Conservation (phyloP, 2,329 filamentous ascomycete genomes). For the Hypoxylon sp. region DNA sequence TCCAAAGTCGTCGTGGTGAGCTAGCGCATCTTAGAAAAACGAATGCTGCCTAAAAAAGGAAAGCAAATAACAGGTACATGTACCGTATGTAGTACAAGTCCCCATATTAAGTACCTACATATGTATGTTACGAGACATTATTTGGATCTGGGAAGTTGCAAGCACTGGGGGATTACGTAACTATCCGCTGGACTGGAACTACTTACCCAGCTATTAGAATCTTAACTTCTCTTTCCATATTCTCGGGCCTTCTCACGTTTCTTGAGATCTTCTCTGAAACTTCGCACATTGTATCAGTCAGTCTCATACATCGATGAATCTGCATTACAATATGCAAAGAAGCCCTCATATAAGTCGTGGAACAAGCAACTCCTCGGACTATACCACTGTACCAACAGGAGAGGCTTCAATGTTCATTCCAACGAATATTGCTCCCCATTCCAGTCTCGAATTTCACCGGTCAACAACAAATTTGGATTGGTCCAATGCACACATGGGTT, state of each 20-base stretch:
- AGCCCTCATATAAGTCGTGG: conserved; percentile 13
- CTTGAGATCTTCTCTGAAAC: conserved; percentile 6
- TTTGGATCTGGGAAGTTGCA: conserved; percentile 12
- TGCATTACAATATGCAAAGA: conserved; percentile 7
- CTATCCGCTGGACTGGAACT: conserved; percentile 8
- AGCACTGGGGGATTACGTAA: conserved; percentile 26
- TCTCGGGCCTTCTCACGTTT: conserved; percentile 15
- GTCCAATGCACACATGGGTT: conserved; percentile 31
- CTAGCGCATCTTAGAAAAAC: neutral
- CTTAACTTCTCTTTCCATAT: conserved; percentile 8
- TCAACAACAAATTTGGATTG: conserved; percentile 33
- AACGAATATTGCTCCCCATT: conserved; percentile 23
- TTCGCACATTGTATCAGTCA: conserved; percentile 20
- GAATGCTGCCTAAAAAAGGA: conserved; percentile 8
- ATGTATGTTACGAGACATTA: neutral
- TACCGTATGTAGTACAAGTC: neutral
- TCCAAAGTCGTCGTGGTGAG: neutral
- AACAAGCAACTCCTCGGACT: conserved; percentile 15
- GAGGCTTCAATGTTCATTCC: conserved; percentile 18
- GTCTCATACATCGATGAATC: conserved; percentile 3
- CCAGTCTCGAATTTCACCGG: conserved; percentile 19
- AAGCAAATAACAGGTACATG: neutral
- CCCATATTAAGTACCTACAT: neutral
- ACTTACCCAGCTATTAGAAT: conserved; percentile 13
- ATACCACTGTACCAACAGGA: conserved; percentile 9